These are phyloP conservation scores for Seiridium cupressi DNA, from an alignment of 2,329 filamentous ascomycete species.

Conservation along the genomic window DNA sequence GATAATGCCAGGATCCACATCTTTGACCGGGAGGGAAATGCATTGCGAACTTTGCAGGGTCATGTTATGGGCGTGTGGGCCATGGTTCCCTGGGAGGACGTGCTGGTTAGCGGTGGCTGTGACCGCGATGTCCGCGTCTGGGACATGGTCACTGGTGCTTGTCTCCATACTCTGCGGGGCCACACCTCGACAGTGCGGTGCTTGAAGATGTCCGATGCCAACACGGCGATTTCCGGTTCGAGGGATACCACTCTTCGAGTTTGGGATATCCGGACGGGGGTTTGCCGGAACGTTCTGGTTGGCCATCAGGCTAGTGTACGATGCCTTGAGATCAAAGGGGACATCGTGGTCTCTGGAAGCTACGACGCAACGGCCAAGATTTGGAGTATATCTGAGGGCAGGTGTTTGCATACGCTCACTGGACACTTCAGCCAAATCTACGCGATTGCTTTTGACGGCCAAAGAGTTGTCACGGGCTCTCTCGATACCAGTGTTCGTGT, in stretches of 20 bases:
- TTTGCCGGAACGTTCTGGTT: slow-evolving; percentile 87
- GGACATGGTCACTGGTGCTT: slow-evolving; percentile 85
- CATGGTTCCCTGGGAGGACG: slow-evolving; percentile 97
- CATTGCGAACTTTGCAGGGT: slow-evolving; percentile 84
- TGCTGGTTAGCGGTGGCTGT: slow-evolving; percentile 91
- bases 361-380: slow-evolving; percentile 97
- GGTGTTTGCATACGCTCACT: slow-evolving; percentile 83
- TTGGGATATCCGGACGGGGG: slow-evolving; percentile 87
- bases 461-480: slow-evolving; percentile 89
- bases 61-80: slow-evolving; percentile 99
- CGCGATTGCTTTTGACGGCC: slow-evolving; percentile 94
- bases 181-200: slow-evolving; percentile 97
- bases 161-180: slow-evolving; percentile 80
- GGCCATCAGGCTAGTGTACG: slow-evolving; percentile 95
- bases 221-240: slow-evolving; percentile 94
- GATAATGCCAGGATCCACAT: slow-evolving; percentile 99
- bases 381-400: slow-evolving; percentile 95
- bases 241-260: slow-evolving; percentile 91
- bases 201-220: slow-evolving; percentile 93
- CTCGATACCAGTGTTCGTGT: slow-evolving; percentile 95
- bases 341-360: slow-evolving; percentile 95
- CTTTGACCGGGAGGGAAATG: slow-evolving; percentile 87
- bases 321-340: slow-evolving; percentile 92
- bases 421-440: slow-evolving; percentile 99
- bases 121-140: slow-evolving; percentile 96